A percentile compares a stretch with the other conserved stretches of the same genome.
Conservation (phyloP, 768 basidiomycete species). For the Boletus rex-veris region DNA sequence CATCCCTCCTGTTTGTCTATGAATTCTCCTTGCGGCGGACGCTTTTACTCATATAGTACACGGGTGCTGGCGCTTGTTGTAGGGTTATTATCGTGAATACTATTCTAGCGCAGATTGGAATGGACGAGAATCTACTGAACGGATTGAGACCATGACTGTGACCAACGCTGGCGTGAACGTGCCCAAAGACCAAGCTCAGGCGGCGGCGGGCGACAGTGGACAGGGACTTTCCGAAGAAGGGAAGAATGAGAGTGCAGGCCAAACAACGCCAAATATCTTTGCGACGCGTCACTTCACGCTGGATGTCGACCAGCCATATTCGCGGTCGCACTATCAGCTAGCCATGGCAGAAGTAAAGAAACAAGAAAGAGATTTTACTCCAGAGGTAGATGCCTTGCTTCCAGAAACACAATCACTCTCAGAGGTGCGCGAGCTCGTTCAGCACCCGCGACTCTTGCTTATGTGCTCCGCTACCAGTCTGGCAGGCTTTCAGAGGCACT, state of each 20-base stretch:
- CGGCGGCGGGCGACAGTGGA: background rate
- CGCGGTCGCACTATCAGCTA: conserved; percentile 39
- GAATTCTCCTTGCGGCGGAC: conserved; percentile 37
- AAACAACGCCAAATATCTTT: conserved; percentile 46
- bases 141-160: conserved; percentile 14
- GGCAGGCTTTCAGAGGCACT: conserved; percentile 82
- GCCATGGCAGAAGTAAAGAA: conserved; percentile 79
- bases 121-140: conserved; percentile 29
- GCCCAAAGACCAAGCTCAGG: too few species aligned
- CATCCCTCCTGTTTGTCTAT: conserved; percentile 48
- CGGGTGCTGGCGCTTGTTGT: conserved; percentile 45
- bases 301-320: conserved; percentile 35
- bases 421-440: conserved; percentile 50
- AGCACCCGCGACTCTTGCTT: conserved; percentile 2
- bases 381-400: conserved; percentile 74
- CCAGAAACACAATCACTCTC: conserved; percentile 64
- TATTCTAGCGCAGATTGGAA: conserved; percentile 34
- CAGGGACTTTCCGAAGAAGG: conserved; percentile 24
- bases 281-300: conserved; percentile 58
- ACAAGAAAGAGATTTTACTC: conserved; percentile 83
- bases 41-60: conserved; percentile 43
- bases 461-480: conserved; percentile 43
- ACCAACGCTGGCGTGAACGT: background rate
- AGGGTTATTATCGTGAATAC: conserved; percentile 40
- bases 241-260: conserved; percentile 5